Evolutionary conservation across 2,329 filamentous ascomycete species (phyloP), one percentile per base, ranked within the genome.

Genomic region (Talaromyces sp.): DNA sequence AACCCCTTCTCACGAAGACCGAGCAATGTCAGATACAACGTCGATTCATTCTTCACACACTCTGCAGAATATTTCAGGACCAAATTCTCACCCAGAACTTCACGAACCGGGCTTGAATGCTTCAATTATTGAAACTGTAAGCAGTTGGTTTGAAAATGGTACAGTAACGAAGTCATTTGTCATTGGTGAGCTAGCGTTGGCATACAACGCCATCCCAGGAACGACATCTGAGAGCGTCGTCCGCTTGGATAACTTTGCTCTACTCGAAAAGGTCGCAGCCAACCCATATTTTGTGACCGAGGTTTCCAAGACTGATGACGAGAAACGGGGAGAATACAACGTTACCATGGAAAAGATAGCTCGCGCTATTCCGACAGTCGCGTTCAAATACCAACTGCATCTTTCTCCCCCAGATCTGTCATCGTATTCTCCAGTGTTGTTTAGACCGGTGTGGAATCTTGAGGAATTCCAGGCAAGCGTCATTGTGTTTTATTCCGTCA

Each of bases 91-190:
- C 74, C 89, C 92, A 0, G 93, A 97, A 19, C 84, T 96, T 78
- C 86, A 89, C 62, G 86, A 87, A 10, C 87, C 90, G 1, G 94
- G 95, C 2, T 82, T 99, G 6, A 95, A 92, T 75, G 88, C 91
- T 3, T 98, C 94, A 14, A 86, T 98, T 63, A 90, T 98, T 60
- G 95, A 99, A 77, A 95, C 90, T 0, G 87, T 98, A n/a, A 95
- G 88, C 67, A 91, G 91, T 14, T 87, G 87, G 62, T 96, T 97
- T 74, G 89, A 93, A 64, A 86, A 89, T 39, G 91, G 91, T 9
- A 82, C 82, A 13, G 79, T 93, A 11, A 90, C 87, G 68, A 89
- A 87, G 58, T 88, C 89, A 14, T 90, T 89, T 66, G 87, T 97
- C 24, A 87, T 89, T 52, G 95, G 95, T 65, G 94, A 99, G 79